Percentiles rank a stretch among this genome's conserved stretches.
phyloP scores from a whole-genome alignment of 208 protist genomes.

The Trichomonas gallinae region DNA sequence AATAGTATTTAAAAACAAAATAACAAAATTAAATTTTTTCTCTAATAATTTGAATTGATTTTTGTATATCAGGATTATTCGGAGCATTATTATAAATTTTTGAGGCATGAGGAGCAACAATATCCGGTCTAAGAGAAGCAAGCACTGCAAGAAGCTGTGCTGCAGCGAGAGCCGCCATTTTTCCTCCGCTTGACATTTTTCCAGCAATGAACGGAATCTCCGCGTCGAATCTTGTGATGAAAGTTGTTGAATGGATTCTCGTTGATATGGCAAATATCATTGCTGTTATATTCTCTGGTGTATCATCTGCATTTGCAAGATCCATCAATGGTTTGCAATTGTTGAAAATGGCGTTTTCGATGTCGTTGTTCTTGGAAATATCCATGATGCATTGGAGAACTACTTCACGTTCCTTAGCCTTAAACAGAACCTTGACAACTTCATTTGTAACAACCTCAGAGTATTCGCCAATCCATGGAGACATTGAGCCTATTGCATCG shows the following conservation, averaged over 20 bases:
- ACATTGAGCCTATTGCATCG: background rate
- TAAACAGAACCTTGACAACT: background rate
- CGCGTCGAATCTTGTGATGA: background rate
- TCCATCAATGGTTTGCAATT: background rate
- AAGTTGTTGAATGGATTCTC: background rate
- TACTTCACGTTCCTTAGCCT: background rate
- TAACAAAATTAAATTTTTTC: background rate
- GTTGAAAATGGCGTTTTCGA: background rate
- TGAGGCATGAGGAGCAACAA: background rate
- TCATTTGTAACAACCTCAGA: background rate
- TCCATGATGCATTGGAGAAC: background rate
- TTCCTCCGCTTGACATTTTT: background rate
- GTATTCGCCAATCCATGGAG: background rate
- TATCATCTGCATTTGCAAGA: background rate
- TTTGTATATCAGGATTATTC: background rate
- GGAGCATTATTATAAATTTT: background rate
- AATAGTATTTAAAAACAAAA: background rate
- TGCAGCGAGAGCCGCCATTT: background rate
- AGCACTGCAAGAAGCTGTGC: background rate
- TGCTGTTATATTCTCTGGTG: background rate
- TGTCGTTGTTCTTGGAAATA: background rate
- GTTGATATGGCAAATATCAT: background rate
- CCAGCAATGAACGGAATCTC: background rate
- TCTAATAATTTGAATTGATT: background rate
- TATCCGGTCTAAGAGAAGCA: background rate